Percentiles rank a stretch among this genome's conserved stretches.
Evolutionary conservation across 805 yeast genomes (phyloP).

Genomic region (Nakazawaea ernobii): DNA sequence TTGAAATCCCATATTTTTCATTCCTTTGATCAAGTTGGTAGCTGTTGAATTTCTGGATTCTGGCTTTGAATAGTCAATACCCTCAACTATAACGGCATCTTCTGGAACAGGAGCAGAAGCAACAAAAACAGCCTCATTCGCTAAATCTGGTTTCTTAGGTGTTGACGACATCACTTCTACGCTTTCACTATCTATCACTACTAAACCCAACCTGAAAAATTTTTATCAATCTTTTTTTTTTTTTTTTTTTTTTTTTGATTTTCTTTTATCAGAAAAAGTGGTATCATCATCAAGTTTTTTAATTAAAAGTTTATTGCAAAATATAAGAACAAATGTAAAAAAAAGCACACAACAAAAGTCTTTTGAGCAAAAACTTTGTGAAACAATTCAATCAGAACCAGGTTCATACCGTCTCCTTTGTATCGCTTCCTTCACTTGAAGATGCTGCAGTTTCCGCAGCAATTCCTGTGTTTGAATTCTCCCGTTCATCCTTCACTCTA

Average conservation of each 20-base stretch:
- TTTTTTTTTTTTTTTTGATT: too few relatives aligned
- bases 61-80: conserved; percentile 83
- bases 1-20: conserved; percentile 97
- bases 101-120: conserved; percentile 84
- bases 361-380: too few relatives aligned
- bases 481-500: conserved; percentile 13
- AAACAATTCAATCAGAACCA: too few relatives aligned
- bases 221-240: not conserved
- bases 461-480: not conserved
- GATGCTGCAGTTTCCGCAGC: not conserved
- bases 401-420: not conserved
- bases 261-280: too few relatives aligned
- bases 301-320: too few relatives aligned
- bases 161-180: conserved; percentile 5
- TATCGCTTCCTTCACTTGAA: not conserved
- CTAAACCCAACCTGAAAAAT: not conserved
- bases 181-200: not conserved
- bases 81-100: conserved; percentile 71
- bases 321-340: not conserved
- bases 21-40: conserved; percentile 66
- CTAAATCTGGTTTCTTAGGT: conserved; percentile 54
- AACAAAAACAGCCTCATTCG: conserved; percentile 88
- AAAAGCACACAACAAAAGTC: not conserved
- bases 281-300: too few relatives aligned
- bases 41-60: conserved; percentile 76